Evolutionary conservation across 2,329 filamentous ascomycete species (phyloP), one percentile per base, ranked within the genome.

Genomic region (Beauveria pseudobassiana): DNA sequence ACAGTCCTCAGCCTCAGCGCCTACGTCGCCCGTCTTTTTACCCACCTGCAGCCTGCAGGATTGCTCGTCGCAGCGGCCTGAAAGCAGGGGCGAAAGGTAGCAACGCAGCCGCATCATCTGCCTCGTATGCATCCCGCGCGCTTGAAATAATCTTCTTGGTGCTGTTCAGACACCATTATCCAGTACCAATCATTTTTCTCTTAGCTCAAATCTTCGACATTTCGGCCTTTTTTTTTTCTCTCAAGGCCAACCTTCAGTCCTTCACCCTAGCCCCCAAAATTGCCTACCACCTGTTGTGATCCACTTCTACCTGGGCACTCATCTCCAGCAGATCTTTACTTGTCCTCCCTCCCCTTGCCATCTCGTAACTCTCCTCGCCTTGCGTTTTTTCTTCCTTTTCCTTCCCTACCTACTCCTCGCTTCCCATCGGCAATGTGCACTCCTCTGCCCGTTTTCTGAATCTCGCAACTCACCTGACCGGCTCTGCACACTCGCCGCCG

Each of bases 251-350:
- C 30, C 48, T 18, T 26, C 54, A 48, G 16, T 43, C 55, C 42
- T 26, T 28, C 54, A 24, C 18, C 34, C 30, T 28, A 22, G 54
- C 43, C 62, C 46, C 61, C 12, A 51, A 61, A 53, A 56, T 62
- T 62, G 54, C 45, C 61, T 57, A 56, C 40, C 22, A 24, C 57
- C n/a, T 38, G 57, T 59, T 45, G 38, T 49, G 49, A 54, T 57
- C 53, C 49, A 46, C 62, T 56, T 53, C 59, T 22, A 28, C 58
- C 55, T 49, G 54, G 42, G 64, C 62, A 34, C 62, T 63, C 62
- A 63, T 63, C 62, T 63, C 62, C 57, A 63, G 62, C 62, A 63
- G 62, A 63, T 63, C 62, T 63, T 63, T 63, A 48, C 53, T 34
- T 48, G n/a, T 49, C 46, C 56, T 49, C 56, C 56, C 45, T 59